Base-by-base conservation (phyloP, 2,329 filamentous ascomycete species). In the Conoideocrella luteorostrata region DNA sequence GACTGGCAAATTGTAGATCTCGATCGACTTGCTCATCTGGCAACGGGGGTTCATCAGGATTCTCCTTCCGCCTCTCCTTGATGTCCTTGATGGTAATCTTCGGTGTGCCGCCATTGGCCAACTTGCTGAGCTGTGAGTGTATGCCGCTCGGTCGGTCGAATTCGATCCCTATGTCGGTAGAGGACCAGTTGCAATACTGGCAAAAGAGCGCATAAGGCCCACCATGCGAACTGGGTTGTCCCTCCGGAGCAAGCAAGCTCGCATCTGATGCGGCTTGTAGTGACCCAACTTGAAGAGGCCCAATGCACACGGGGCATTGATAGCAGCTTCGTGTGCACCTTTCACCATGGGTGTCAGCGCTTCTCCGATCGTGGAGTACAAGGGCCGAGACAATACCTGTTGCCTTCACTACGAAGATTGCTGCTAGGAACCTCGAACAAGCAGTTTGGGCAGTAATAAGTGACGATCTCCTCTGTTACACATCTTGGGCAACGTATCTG, bases 311-410 rank as follows among this genome's bases (percentile, higher is more conserved):
- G 0, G 93, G 93, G 56, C 93, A 98, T 60, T 94, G 88, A 70
- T 93, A 97, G 66, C 93, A 98, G 61, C 90, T 96, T 52, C 93
- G 78, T 15, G 88, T 91, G 62, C 93, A 96, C 60, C 89, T 91
- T 49, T 24, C 15, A 26, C 24, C 9, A 32, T n/a, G n/a, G n/a
- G 22, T 21, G 51, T 59, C 39, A 56, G 54, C 28, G 42, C 6
- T 15, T 2, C 17, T 17, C 18, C 2, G 18, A 28, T 38, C 5
- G 6, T 9, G 23, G n/a, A 11, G 20, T 13, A 9, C 23, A n/a
- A 15, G 30, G 23, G 21, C 21, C 18, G 28, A 30, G 15, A 4
- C n/a, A 15, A 11, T 74, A 94, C 88, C 89, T 82, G 66, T 95
- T 96, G 34, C 90, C 90, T 59, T 98, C 93, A 55, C 83, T 87